Conservation (phyloP, 257 asterid species). For the Jaltomata sinuosa region DNA sequence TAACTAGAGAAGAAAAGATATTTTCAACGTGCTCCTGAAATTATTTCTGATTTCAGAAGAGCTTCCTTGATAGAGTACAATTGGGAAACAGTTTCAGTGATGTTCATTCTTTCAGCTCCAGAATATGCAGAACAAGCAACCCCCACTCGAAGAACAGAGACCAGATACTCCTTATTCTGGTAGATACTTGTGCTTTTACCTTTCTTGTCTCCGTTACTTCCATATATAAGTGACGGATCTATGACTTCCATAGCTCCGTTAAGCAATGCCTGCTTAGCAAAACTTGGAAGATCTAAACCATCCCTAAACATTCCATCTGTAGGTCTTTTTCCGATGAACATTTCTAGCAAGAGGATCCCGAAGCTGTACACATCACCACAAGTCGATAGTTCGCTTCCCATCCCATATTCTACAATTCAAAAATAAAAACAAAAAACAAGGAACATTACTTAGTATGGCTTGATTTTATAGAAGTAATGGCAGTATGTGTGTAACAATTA, state of each 20-base stretch:
- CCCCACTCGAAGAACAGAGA: constrained; percentile 20
- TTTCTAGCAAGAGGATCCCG: constrained; percentile 23
- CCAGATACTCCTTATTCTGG: constrained; percentile 8
- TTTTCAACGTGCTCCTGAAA: neutral
- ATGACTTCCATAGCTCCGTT: constrained; percentile 6
- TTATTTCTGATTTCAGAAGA: neutral
- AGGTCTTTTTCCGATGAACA: constrained; percentile 30
- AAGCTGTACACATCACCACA: constrained; percentile 32
- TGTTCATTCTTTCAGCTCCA: constrained; percentile 20
- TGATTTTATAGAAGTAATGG: no score
- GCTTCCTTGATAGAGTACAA: neutral
- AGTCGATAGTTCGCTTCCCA: constrained; percentile 11
- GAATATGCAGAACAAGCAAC: constrained; percentile 20
- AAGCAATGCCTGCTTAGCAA: constrained; percentile 8
- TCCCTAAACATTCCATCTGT: constrained; percentile 15
- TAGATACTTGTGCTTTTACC: neutral
- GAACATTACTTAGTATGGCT: neutral
- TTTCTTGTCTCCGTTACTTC: neutral
- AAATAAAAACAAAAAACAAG: neutral
- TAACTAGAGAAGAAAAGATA: neutral
- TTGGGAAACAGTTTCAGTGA: constrained; percentile 9
- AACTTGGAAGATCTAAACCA: constrained; percentile 9
- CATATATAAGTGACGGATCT: constrained; percentile 6
- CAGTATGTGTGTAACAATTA: no score
- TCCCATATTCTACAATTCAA: constrained; percentile 23